Evolutionary conservation across 768 basidiomycete genomes (phyloP).

Genomic region (Mycena chlorophos): DNA sequence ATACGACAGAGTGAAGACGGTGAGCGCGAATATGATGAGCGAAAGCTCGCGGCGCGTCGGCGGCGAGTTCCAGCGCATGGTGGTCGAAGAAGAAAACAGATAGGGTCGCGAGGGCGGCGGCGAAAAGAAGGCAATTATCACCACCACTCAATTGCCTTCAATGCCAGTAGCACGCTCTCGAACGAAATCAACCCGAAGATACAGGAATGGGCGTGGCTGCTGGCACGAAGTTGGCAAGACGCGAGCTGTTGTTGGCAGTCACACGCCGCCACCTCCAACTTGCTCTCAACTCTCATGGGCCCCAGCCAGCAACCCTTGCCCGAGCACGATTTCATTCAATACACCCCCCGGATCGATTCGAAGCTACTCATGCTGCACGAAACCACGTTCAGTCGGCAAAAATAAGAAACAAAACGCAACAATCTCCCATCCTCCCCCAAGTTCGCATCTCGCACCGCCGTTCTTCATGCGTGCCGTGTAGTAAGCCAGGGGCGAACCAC

Average conservation of each 20-base stretch:
- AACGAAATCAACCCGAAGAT: no score
- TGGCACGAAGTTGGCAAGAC: neutral
- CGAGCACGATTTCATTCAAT: neutral
- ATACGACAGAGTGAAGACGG: conserved; percentile 69
- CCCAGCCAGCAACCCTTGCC: neutral
- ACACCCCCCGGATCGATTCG: neutral
- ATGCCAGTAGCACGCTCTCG: no score
- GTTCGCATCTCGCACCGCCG: neutral
- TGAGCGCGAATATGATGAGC: conserved; percentile 64
- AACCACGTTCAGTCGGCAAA: neutral
- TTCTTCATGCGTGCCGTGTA: neutral
- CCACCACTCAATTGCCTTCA: no score
- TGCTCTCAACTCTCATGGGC: neutral
- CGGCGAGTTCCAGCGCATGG: conserved; percentile 63
- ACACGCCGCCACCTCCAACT: neutral
- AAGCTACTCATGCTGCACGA: neutral
- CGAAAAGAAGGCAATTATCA: no score
- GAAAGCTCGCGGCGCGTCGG: conserved; percentile 75
- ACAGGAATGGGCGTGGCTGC: no score
- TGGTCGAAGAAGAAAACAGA: neutral
- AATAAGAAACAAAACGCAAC: neutral
- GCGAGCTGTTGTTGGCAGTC: neutral
- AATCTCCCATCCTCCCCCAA: neutral
- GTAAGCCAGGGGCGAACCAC: neutral
- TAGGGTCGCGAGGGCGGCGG: neutral